Conservation (phyloP, 2,329 filamentous ascomycete species). For the Cordyceps farinosa region DNA sequence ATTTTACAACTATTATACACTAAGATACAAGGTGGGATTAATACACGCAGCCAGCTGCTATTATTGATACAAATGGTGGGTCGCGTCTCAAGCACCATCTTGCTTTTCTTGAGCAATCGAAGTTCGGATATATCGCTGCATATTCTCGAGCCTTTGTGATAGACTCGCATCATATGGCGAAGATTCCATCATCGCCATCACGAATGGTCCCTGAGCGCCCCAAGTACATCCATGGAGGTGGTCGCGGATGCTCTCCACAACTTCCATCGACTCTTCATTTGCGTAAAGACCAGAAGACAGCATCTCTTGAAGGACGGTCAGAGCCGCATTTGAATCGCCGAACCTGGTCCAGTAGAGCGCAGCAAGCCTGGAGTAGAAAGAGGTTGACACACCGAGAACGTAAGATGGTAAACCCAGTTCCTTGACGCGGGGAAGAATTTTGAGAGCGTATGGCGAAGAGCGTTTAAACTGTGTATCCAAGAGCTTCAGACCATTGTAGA, state of each 20-base stretch:
- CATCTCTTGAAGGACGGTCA: constrained; percentile 63
- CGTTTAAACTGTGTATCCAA: constrained; percentile 55
- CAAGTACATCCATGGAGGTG: constrained; percentile 34
- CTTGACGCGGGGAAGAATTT: constrained; percentile 64
- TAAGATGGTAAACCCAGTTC: constrained; percentile 65
- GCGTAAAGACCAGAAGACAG: constrained; percentile 57
- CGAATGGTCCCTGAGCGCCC: constrained; percentile 37
- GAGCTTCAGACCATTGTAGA: constrained; percentile 54
- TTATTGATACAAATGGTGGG: neutral
- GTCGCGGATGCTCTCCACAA: constrained; percentile 31
- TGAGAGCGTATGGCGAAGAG: constrained; percentile 56
- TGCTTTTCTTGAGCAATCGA: constrained; percentile 11
- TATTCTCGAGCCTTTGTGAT: constrained; percentile 27
- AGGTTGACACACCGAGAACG: constrained; percentile 66
- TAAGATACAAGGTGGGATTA: constrained; percentile 5
- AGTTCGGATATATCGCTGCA: constrained; percentile 21
- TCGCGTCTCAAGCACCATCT: neutral
- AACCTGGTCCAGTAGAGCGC: constrained; percentile 58
- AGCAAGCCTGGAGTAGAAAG: constrained; percentile 66
- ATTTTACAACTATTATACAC: neutral
- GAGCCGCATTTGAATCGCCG: constrained; percentile 53
- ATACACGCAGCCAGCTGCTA: constrained; percentile 14
- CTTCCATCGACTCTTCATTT: constrained; percentile 35
- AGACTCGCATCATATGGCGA: constrained; percentile 32
- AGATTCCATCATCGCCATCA: constrained; percentile 37